Evolutionary conservation across 2,329 filamentous ascomycete species (phyloP).

Genomic region (Arthrobotrys sphaeroides): DNA sequence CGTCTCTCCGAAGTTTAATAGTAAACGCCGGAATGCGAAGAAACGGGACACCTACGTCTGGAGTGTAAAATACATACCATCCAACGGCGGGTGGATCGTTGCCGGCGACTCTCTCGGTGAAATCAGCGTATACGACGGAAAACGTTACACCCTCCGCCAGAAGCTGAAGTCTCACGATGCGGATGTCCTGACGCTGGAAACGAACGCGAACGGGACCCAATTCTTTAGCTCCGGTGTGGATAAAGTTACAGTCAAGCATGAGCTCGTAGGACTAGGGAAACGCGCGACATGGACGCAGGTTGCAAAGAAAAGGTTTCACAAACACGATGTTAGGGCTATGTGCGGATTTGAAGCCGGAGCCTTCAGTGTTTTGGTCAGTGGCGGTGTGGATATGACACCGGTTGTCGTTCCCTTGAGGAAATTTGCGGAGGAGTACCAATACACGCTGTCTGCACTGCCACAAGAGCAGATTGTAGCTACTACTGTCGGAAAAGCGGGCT

Average conservation of each 20-base stretch:
- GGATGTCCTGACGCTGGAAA: conserved; percentile 87
- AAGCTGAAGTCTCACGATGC: conserved; percentile 86
- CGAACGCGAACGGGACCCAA: conserved; percentile 78
- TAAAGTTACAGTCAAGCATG: conserved; percentile 83
- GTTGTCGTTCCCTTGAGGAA: conserved; percentile 81
- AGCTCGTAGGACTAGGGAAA: conserved; percentile 69
- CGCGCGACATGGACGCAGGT: conserved; percentile 80
- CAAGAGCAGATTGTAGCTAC: conserved; percentile 74
- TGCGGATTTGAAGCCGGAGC: conserved; percentile 84
- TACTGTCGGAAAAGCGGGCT: conserved; percentile 71
- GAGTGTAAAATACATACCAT: conserved; percentile 77
- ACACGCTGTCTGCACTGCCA: conserved; percentile 82
- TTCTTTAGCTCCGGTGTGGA: conserved; percentile 94
- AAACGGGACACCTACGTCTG: conserved; percentile 85
- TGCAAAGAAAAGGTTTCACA: conserved; percentile 86
- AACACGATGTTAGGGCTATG: conserved; percentile 95
- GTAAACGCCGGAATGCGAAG: conserved; percentile 49
- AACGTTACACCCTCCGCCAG: conserved; percentile 87
- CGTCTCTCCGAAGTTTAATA: conserved; percentile 80
- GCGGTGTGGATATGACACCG: conserved; percentile 86
- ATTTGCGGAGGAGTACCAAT: conserved; percentile 81
- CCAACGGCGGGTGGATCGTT: conserved; percentile 78
- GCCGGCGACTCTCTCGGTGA: conserved; percentile 96
- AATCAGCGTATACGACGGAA: conserved; percentile 90
- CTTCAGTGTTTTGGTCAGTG: conserved; percentile 88